Evolutionary conservation across 2,329 filamentous ascomycete genomes (phyloP), one percentile per base, ranked within the genome.

Genomic region (Sarocladiaceae sp.): DNA sequence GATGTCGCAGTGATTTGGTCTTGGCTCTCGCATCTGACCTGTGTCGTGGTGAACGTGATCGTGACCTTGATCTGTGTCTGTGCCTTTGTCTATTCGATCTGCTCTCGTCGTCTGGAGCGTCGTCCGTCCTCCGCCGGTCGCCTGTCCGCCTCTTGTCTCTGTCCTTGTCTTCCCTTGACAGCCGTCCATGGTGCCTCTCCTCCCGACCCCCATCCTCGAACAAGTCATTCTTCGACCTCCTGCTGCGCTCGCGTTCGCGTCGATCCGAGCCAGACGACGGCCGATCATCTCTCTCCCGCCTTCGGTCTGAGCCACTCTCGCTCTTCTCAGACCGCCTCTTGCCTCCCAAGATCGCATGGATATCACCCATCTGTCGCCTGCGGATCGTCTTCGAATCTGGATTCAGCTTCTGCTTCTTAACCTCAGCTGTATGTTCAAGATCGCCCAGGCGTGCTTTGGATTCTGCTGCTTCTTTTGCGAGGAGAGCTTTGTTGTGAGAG

Each of bases 401-500:
- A 18, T 70, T 75, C 47, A 66, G 67, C 53, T 72, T 75, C 50
- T 64, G 65, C 50, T 70, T 64, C 58, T 74, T 74, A 26, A 64
- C 65, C 53, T 76, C 72, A 56, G 75, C 73, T 25, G 71, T 70
- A 48, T 66, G 68, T 52, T 81, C 78, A 39, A 92, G 70, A 52
- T 77, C 74, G 58, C 80, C 79, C 52, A 96, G 77, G 18, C 90
- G 83, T 3, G 83, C 83, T 55, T 79, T 78, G 0, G 90, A 84
- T 58, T 97, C 92, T 46, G 87, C 83, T 23, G 86, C 84, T 66
- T 97, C 93, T 63, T 86, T 95, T 1, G 88, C 89, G 17, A 90
- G 81, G 26, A 97, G 75, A 1, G 90, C 88, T 22, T 88, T 84
- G 77, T 99, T 99, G 70, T 99, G 93, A 51, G 71, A 87, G 60